Conservation (phyloP, 2,329 filamentous ascomycete genomes). For the Colletotrichum acutatum region DNA sequence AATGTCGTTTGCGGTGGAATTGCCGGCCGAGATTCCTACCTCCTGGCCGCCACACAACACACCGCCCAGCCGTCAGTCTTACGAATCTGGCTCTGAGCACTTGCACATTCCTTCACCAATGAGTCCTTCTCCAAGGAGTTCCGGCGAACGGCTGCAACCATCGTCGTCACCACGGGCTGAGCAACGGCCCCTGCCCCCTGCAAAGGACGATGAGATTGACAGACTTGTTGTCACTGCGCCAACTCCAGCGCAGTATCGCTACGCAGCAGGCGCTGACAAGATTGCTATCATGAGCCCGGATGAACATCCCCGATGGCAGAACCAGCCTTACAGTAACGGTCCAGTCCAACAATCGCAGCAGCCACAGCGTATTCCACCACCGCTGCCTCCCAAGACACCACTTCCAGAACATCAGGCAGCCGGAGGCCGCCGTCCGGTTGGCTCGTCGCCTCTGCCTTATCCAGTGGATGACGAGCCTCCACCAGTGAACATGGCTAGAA, state of each 20-base stretch:
- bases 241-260: conserved; percentile 68
- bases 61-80: conserved; percentile 61
- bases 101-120: conserved; percentile 52
- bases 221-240: conserved; percentile 67
- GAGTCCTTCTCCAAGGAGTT: conserved; percentile 60
- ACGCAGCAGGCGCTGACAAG: conserved; percentile 71
- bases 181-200: conserved; percentile 45
- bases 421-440: conserved; percentile 46
- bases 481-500: conserved; percentile 84
- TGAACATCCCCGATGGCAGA: conserved; percentile 61
- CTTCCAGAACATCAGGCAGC: conserved; percentile 63
- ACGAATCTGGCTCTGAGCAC: conserved; percentile 65
- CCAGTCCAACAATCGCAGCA: conserved; percentile 39
- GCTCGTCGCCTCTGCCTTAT: conserved; percentile 71
- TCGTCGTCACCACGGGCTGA: conserved; percentile 43
- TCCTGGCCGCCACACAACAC: conserved; percentile 48
- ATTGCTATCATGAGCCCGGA: conserved; percentile 72
- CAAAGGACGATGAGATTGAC: conserved; percentile 58
- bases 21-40: conserved; percentile 65
- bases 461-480: conserved; percentile 85
- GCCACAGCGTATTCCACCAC: conserved; percentile 64
- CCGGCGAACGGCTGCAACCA: conserved; percentile 56
- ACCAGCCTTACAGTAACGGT: conserved; percentile 37
- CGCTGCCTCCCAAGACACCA: conserved; percentile 81
- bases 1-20: conserved; percentile 66